Conservation (phyloP, 345 rosid genomes). For the Odontarrhena argentea region DNA sequence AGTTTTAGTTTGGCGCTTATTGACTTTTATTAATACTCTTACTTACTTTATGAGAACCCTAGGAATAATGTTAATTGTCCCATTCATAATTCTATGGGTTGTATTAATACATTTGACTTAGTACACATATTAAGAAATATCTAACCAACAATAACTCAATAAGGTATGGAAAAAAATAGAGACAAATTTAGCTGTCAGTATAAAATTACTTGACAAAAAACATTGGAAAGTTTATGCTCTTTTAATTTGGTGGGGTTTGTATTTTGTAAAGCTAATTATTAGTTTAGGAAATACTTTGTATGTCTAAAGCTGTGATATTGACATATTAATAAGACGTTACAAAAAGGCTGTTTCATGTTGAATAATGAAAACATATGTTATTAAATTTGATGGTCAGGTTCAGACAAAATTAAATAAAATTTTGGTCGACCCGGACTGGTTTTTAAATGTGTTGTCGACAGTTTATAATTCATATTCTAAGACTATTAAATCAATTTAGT, state of each 20-base stretch:
- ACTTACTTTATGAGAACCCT: background rate
- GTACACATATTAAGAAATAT: no score
- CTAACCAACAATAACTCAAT: no score
- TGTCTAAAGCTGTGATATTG: background rate
- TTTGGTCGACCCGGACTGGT: background rate
- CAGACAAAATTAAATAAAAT: background rate
- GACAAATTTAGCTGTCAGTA: no score
- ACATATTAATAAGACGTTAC: background rate
- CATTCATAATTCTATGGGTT: no score
- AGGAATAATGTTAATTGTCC: no score
- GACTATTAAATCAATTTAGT: background rate
- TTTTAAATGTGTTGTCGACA: background rate
- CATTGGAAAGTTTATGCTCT: no score
- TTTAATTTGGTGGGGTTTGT: no score
- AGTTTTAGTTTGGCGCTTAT: conserved; percentile 28
- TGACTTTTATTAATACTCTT: conserved; percentile 16
- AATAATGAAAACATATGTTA: background rate
- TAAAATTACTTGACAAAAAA: no score
- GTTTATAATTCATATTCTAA: background rate
- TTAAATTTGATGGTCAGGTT: background rate
- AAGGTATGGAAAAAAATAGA: no score
- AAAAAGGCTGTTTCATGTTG: background rate
- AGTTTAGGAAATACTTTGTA: background rate
- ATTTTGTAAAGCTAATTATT: background rate
- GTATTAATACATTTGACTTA: no score